Percentiles rank a stretch among this genome's conserved stretches.
Conservation (phyloP, 805 yeast genomes). For the Ogataea populi-albae region DNA sequence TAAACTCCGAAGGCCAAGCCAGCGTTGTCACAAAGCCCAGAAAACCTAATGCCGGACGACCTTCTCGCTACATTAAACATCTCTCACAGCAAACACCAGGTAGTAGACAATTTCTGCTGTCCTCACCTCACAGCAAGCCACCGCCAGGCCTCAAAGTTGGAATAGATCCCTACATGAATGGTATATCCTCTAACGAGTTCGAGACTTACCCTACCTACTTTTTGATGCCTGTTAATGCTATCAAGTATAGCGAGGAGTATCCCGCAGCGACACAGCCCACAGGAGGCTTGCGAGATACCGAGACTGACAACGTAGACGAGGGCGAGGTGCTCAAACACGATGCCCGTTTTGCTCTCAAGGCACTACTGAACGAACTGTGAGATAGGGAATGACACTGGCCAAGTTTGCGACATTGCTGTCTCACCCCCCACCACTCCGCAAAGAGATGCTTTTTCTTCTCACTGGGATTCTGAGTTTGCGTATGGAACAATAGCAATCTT, state of each 20-base stretch:
- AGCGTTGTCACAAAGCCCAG: slow-evolving; percentile 26
- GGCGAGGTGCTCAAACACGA: slow-evolving; percentile 16
- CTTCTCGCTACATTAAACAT: slow-evolving; percentile 1
- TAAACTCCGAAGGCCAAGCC: slow-evolving; percentile 30
- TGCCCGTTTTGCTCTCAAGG: slow-evolving; percentile 29
- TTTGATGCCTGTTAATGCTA: slow-evolving; percentile 5
- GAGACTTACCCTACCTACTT: slow-evolving; percentile 18
- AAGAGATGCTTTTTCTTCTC: too few relatives aligned
- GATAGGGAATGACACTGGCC: too few relatives aligned
- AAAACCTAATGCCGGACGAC: slow-evolving; percentile 1
- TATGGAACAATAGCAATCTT: too few relatives aligned
- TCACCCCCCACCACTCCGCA: too few relatives aligned
- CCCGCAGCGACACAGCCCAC: neutral
- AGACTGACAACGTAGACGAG: slow-evolving; percentile 6
- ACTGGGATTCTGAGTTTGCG: too few relatives aligned
- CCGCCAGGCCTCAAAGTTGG: slow-evolving; percentile 27
- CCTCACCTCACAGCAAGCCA: slow-evolving; percentile 10
- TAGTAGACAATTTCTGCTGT: slow-evolving; percentile 1
- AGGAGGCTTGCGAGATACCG: slow-evolving; percentile 6
- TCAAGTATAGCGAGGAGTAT: slow-evolving; percentile 8
- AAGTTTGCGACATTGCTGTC: too few relatives aligned
- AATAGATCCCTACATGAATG: slow-evolving; percentile 30
- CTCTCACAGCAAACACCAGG: slow-evolving; percentile 4
- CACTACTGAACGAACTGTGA: slow-evolving; percentile 22
- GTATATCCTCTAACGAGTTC: slow-evolving; percentile 27